Evolutionary conservation across 2,329 filamentous ascomycete species (phyloP).

Genomic region (Fusarium bulbicola): DNA sequence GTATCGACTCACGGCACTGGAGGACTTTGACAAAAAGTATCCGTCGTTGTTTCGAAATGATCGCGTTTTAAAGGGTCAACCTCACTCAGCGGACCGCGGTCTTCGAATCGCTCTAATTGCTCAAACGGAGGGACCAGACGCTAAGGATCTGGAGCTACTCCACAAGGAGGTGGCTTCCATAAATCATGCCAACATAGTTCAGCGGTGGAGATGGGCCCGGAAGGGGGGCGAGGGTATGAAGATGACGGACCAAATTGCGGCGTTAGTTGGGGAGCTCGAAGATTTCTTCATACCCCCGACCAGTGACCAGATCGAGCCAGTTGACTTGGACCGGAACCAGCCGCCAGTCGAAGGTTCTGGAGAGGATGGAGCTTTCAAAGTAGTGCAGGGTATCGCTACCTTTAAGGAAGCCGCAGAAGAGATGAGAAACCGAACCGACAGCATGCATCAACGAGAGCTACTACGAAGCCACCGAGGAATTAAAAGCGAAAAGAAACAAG

Average conservation of each 20-base stretch:
- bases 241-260: not conserved
- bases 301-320: not conserved
- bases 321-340: not conserved
- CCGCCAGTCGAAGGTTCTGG: too few relatives aligned
- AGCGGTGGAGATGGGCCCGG: not conserved
- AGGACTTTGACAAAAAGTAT: not conserved
- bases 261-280: not conserved
- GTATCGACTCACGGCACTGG: not conserved
- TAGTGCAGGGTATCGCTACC: not conserved
- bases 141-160: rapidly evolving
- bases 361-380: not conserved
- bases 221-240: not conserved
- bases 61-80: not conserved
- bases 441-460: not conserved
- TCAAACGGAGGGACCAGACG: not conserved
- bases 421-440: not conserved
- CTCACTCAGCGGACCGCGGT: not conserved
- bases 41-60: not conserved
- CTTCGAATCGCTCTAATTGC: not conserved
- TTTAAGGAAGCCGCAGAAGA: not conserved
- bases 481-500: not conserved
- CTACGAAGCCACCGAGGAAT: not conserved
- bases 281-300: not conserved
- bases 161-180: not conserved
- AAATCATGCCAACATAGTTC: not conserved